Conservation (phyloP, 371 early-diverging fungal species). For the Syncephalis plumigaleata region DNA sequence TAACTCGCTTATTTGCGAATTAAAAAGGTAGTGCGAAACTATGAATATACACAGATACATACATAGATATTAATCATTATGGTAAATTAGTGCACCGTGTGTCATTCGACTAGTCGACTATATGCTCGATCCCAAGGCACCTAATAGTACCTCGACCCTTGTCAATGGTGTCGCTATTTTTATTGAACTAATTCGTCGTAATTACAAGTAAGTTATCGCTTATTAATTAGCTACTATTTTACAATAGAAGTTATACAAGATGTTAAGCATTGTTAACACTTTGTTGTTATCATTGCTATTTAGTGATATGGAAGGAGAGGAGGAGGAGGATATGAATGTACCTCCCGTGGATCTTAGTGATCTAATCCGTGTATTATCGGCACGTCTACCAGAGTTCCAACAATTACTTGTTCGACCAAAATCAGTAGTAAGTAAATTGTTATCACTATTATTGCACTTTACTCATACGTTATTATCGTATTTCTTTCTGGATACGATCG, state of each 20-base stretch:
- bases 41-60: too few relatives aligned
- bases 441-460: too few relatives aligned
- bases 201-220: conserved; percentile 44
- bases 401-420: conserved; percentile 31
- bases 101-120: conserved; percentile 55
- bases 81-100: conserved; percentile 25
- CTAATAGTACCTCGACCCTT: conserved; percentile 63
- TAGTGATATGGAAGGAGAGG: conserved; percentile 15
- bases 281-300: background rate
- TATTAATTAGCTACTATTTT: conserved; percentile 8
- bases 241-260: background rate
- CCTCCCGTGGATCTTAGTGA: conserved; percentile 38
- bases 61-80: background rate
- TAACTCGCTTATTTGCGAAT: conserved; percentile 49
- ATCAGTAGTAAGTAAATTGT: conserved; percentile 25
- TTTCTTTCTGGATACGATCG: background rate
- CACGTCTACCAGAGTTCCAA: conserved; percentile 45
- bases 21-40: conserved; percentile 38
- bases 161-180: conserved; percentile 84
- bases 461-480: background rate
- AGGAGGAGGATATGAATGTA: background rate
- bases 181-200: conserved; percentile 88
- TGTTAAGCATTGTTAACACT: background rate
- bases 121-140: conserved; percentile 70
- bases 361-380: conserved; percentile 58